A percentile compares a stretch with the other conserved stretches of the same genome.
These are phyloP conservation scores for Magnolia kwangsiensis DNA, from an alignment of 164 flowering plant genomes.

Conservation along the genomic window DNA sequence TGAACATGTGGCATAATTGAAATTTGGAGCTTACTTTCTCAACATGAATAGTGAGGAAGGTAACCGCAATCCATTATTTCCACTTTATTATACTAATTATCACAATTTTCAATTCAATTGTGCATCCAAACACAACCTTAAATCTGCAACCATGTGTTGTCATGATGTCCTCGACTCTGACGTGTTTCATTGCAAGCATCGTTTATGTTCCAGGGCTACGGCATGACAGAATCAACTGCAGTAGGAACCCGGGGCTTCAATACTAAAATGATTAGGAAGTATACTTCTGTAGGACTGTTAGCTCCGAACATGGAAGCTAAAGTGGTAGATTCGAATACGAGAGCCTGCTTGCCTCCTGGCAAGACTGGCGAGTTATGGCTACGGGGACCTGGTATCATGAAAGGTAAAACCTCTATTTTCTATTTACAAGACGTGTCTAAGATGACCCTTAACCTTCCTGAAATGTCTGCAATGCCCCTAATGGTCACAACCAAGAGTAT, in stretches of 20 bases:
- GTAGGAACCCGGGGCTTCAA: slow-evolving; percentile 83
- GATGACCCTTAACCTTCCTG: no score
- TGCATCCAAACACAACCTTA: no score
- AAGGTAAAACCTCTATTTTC: slow-evolving; percentile 40
- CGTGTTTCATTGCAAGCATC: not conserved
- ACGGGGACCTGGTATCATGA: slow-evolving; percentile 67
- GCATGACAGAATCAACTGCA: slow-evolving; percentile 86
- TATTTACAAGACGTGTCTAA: no score
- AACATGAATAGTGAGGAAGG: no score
- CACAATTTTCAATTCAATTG: no score
- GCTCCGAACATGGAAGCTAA: slow-evolving; percentile 80
- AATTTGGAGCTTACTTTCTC: no score
- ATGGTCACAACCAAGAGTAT: no score
- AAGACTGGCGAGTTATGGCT: slow-evolving; percentile 68
- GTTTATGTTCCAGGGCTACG: slow-evolving; percentile 60
- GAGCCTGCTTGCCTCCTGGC: slow-evolving; percentile 60
- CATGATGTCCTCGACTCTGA: not conserved
- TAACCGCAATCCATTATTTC: no score
- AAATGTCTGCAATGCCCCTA: no score
- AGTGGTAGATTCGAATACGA: slow-evolving; percentile 52
- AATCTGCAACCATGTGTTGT: not conserved
- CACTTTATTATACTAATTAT: no score
- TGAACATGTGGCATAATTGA: no score
- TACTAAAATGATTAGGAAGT: slow-evolving; percentile 31
- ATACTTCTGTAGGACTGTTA: slow-evolving; percentile 63